Evolutionary conservation across 108 stramenopile genomes (phyloP).

Genomic region (Nitzschia palea): DNA sequence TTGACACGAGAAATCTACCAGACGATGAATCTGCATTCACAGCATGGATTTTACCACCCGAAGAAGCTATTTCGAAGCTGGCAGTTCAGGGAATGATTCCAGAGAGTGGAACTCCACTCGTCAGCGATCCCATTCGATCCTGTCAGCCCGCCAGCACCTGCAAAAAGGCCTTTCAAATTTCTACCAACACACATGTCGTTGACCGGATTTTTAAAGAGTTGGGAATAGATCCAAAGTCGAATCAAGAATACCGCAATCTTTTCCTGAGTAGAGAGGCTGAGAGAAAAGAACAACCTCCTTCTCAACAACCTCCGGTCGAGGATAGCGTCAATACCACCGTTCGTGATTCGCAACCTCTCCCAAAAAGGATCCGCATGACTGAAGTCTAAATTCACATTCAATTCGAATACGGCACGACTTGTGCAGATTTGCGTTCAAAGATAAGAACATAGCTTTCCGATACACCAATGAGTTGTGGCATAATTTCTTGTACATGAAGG

Average conservation of each 20-base stretch:
- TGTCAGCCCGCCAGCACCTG: not conserved
- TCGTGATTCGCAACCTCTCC: no score
- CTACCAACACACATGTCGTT: not conserved
- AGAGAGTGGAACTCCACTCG: conserved; percentile 2
- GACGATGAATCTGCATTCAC: conserved; percentile 14
- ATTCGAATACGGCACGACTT: not conserved
- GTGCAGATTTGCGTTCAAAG: conserved; percentile 74
- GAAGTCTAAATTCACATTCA: not conserved
- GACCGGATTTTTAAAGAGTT: not conserved
- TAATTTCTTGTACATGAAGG: conserved; percentile 91
- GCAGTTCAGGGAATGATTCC: conserved; percentile 21
- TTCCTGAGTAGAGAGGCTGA: not conserved
- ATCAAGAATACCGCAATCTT: not conserved
- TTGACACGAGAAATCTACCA: conserved; percentile 8
- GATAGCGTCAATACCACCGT: no score
- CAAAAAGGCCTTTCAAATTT: not conserved
- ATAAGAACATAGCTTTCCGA: conserved; percentile 93
- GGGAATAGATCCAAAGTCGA: not conserved
- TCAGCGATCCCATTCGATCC: not conserved
- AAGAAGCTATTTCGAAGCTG: conserved; percentile 48
- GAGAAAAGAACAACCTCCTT: not conserved
- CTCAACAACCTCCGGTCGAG: no score
- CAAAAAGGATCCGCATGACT: not conserved
- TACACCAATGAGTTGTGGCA: conserved; percentile 95
- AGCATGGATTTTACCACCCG: conserved; percentile 63